Percentiles rank a stretch among this genome's conserved stretches.
Evolutionary conservation across 2,329 filamentous ascomycete species (phyloP).

Genomic region (Penicillium olsonii): DNA sequence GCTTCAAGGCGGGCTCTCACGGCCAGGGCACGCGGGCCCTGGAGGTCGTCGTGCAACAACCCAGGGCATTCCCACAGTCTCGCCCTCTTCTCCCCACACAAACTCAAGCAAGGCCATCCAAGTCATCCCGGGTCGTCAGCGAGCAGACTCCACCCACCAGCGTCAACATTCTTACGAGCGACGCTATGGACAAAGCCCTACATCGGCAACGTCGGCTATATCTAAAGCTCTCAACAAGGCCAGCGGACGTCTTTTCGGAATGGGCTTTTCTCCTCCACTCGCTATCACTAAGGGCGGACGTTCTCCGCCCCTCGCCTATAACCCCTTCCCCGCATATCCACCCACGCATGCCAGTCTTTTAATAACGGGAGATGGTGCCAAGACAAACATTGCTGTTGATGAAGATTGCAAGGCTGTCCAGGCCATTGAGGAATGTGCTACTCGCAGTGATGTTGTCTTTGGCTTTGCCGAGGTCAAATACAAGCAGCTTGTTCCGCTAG

Average conservation of each 20-base stretch:
- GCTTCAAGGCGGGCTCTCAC: constrained; percentile 52
- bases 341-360: constrained; percentile 70
- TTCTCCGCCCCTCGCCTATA: constrained; percentile 52
- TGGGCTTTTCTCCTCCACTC: constrained; percentile 53
- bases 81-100: constrained; percentile 67
- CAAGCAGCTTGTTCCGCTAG: constrained; percentile 88
- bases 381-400: constrained; percentile 63
- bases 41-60: constrained; percentile 77
- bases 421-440: constrained; percentile 86
- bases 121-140: constrained; percentile 66
- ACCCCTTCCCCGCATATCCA: constrained; percentile 82
- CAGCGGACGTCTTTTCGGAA: constrained; percentile 61
- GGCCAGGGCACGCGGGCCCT: constrained; percentile 60
- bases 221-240: constrained; percentile 95
- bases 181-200: constrained; percentile 70
- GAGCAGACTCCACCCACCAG: constrained; percentile 63
- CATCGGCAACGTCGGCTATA: constrained; percentile 84
- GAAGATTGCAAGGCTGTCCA: constrained; percentile 79
- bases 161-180: constrained; percentile 80
- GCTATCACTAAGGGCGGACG: constrained; percentile 47
- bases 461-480: constrained; percentile 99
- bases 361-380: constrained; percentile 61
- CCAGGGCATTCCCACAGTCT: constrained; percentile 69
- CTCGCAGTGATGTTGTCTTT: constrained; percentile 92
- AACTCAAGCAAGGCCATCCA: constrained; percentile 73